Percentiles rank a stretch among this genome's conserved stretches.
phyloP scores from a whole-genome alignment of 2,329 filamentous ascomycete genomes.

The Alternaria viburni region DNA sequence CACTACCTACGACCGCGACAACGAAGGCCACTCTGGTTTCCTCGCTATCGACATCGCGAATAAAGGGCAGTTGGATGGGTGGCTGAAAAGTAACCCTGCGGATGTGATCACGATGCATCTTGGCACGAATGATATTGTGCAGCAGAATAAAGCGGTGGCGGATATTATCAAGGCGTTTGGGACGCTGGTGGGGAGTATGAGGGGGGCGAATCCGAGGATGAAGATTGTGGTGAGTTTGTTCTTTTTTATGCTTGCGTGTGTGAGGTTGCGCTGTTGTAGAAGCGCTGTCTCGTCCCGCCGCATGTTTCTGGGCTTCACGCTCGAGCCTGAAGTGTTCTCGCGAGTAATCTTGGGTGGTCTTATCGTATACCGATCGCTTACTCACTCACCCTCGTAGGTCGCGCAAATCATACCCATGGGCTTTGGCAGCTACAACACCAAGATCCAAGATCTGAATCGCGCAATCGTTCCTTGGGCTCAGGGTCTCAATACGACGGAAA shows the following conservation, averaged over 20 bases:
- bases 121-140: conserved; percentile 54
- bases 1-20: conserved; percentile 52
- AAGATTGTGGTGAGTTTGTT: conserved; percentile 51
- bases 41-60: conserved; percentile 55
- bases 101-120: conserved; percentile 57
- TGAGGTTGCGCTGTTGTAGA: neutral
- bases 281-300: neutral
- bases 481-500: conserved; percentile 48
- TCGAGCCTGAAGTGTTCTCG: too few relatives aligned
- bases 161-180: conserved; percentile 53
- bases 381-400: conserved; percentile 34
- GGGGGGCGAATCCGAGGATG: conserved; percentile 49
- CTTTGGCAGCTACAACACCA: conserved; percentile 42
- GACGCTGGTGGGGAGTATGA: conserved; percentile 46
- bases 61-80: conserved; percentile 52
- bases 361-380: neutral
- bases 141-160: conserved; percentile 43
- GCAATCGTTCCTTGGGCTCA: conserved; percentile 50
- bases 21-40: conserved; percentile 55
- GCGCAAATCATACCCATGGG: conserved; percentile 51
- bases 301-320: neutral
- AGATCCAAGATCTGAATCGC: conserved; percentile 49
- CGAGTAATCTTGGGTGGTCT: neutral
- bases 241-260: neutral
- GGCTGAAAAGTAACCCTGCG: conserved; percentile 52